Evolutionary conservation across 306 rosid species (phyloP), one percentile per base, ranked within the genome.

Genomic region (Vicia faba): DNA sequence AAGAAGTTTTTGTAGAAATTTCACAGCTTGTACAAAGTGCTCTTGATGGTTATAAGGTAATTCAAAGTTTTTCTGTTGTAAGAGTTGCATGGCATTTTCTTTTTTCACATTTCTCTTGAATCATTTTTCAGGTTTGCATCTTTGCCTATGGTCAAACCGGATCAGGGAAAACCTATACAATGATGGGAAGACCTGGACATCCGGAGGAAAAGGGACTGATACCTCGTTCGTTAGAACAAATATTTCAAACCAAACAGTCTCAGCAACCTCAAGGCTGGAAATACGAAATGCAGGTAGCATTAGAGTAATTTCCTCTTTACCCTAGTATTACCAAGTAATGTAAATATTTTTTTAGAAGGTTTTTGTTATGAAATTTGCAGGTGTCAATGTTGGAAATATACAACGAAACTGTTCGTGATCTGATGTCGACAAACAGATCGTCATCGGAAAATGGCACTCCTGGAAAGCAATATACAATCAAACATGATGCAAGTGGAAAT

Each of bases 1-100:
- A 90, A 79, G 96, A 86, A 31, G 95, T 86, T 55, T 93, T 93
- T 70, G 91, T 84, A 31, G 99, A 93, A 79, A 88, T 93, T 69
- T 90, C 99, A 13, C 99, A 93, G 83, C 99, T 93, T 15, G 99
- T 93, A 15, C 99, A 93, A 85, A 93, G 99, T 53, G 97, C 99
- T 44, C 96, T 93, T 23, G 97, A 93, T 76, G 99, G 99, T 75
- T 93, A 93, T 63, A 93, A 90, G 99, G 99, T 93, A 79, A 79
- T 72, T 49, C 14, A 38, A 23, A 76, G 19, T 20, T 51, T 15
- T 51, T 20, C 14, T 51, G 14, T 11, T 20, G 15, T 5, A 16
- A 18, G 13, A 3, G 12, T 48, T 16, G 12, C 10, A 16, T 48
- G 7, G 12, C 23, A 16, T 49, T 49, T 49, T 49, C 2, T 20